These are phyloP conservation scores for Albifimbria verrucaria DNA, from an alignment of 2,329 filamentous ascomycete species.

Conservation along the genomic window DNA sequence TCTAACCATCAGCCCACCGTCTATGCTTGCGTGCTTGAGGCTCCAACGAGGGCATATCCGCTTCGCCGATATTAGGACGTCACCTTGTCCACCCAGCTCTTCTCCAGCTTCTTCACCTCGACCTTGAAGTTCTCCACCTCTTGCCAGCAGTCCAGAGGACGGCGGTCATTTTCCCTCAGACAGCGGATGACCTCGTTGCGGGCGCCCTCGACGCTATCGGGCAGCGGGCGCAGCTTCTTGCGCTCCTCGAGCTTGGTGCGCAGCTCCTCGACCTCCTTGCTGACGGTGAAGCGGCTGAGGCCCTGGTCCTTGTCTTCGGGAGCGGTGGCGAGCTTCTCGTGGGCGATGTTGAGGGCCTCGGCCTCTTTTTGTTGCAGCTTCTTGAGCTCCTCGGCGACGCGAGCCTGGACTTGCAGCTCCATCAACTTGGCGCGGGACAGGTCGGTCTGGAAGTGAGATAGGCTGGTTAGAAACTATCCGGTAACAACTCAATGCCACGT, in stretches of 20 bases:
- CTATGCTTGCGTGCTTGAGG: slow-evolving; percentile 12
- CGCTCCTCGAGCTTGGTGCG: slow-evolving; percentile 57
- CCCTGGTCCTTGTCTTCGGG: slow-evolving; percentile 28
- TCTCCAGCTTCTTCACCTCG: slow-evolving; percentile 84
- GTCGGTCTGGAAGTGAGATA: slow-evolving; percentile 66
- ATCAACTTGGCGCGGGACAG: slow-evolving; percentile 76
- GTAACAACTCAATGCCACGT: not conserved
- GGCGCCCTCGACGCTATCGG: slow-evolving; percentile 69
- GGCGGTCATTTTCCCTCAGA: slow-evolving; percentile 76
- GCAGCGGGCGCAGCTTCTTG: slow-evolving; percentile 65
- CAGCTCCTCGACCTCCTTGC: slow-evolving; percentile 58
- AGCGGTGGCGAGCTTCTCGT: slow-evolving; percentile 58
- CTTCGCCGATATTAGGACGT: slow-evolving; percentile 38
- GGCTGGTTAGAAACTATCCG: too few species aligned
- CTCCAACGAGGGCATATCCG: slow-evolving; percentile 4
- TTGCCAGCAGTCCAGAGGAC: slow-evolving; percentile 90
- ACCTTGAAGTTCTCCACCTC: slow-evolving; percentile 89
- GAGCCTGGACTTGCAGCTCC: slow-evolving; percentile 84
- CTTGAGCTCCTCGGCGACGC: slow-evolving; percentile 81
- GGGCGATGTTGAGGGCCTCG: slow-evolving; percentile 64
- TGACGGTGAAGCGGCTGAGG: slow-evolving; percentile 45
- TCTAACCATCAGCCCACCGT: slow-evolving; percentile 5
- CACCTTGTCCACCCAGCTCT: slow-evolving; percentile 81
- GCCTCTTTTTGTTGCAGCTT: slow-evolving; percentile 70
- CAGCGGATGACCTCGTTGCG: slow-evolving; percentile 76